Evolutionary conservation across 306 rosid species (phyloP).

Genomic region (Corylus americana): DNA sequence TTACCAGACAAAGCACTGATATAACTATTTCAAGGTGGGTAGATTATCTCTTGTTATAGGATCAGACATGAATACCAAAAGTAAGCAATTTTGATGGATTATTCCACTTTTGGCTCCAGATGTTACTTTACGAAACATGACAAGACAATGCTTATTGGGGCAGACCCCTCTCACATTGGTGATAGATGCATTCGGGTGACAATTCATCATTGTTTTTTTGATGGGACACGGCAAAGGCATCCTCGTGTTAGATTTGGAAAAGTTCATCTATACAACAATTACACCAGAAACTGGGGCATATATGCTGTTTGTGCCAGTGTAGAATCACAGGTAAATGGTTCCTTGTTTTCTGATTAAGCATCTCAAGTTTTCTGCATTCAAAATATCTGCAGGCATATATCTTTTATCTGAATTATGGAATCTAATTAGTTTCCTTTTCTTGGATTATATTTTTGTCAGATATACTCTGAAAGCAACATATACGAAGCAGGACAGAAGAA

Average conservation of each 20-base stretch:
- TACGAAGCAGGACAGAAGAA: slow-evolving; percentile 76
- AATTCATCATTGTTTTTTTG: slow-evolving; percentile 43
- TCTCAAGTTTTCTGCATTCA: background rate
- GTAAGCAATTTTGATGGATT: background rate
- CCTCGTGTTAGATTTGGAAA: slow-evolving; percentile 48
- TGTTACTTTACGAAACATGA: slow-evolving; percentile 41
- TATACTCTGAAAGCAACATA: slow-evolving; percentile 76
- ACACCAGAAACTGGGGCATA: slow-evolving; percentile 40
- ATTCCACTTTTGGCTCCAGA: slow-evolving; percentile 20
- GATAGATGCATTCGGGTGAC: slow-evolving; percentile 46
- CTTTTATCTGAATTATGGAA: background rate
- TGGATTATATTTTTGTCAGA: slow-evolving; percentile 37
- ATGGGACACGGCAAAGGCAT: slow-evolving; percentile 43
- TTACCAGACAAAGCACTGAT: slow-evolving; percentile 41
- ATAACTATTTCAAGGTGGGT: slow-evolving; percentile 40
- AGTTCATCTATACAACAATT: slow-evolving; percentile 43
- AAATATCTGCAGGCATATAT: background rate
- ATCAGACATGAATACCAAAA: background rate
- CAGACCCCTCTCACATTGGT: slow-evolving; percentile 38
- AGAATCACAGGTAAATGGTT: slow-evolving; percentile 37
- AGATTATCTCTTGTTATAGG: background rate
- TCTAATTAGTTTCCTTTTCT: slow-evolving; percentile 9
- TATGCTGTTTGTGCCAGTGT: slow-evolving; percentile 44
- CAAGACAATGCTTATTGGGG: slow-evolving; percentile 49
- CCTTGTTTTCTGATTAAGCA: background rate